A percentile compares a stretch with the other conserved stretches of the same genome.
These are phyloP conservation scores for Tubosaeta sp. DNA, from an alignment of 768 basidiomycete species.

Conservation along the genomic window DNA sequence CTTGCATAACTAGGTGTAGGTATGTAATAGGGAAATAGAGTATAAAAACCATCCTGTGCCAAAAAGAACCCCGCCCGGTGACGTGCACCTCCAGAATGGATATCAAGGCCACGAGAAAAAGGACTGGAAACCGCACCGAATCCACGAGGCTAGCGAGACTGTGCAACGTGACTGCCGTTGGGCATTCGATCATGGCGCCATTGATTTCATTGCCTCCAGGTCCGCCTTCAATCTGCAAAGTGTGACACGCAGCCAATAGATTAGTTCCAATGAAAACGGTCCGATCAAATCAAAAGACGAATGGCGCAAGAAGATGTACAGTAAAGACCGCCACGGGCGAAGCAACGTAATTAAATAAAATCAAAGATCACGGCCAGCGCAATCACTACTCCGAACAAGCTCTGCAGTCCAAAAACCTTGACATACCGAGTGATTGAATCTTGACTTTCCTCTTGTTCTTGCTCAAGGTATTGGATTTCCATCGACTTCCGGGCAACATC, in stretches of 20 bases:
- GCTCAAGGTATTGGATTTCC: slow-evolving; percentile 78
- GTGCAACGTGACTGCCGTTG: slow-evolving; percentile 7
- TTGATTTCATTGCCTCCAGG: slow-evolving; percentile 44
- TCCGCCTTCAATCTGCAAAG: slow-evolving; percentile 65
- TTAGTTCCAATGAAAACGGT: slow-evolving; percentile 21
- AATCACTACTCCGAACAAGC: slow-evolving; percentile 47
- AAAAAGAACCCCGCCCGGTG: neutral
- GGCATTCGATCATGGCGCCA: slow-evolving; percentile 24
- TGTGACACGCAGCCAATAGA: slow-evolving; percentile 35
- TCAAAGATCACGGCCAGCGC: slow-evolving; percentile 55
- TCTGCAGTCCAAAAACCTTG: slow-evolving; percentile 54
- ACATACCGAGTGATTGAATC: slow-evolving; percentile 80
- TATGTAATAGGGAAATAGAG: slow-evolving; percentile 25
- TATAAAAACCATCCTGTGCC: slow-evolving; percentile 21
- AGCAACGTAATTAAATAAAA: slow-evolving; percentile 38
- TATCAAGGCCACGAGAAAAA: slow-evolving; percentile 23
- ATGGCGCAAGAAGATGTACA: slow-evolving; percentile 17
- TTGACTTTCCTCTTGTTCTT: slow-evolving; percentile 72
- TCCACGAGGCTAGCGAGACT: slow-evolving; percentile 31
- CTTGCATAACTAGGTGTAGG: slow-evolving; percentile 23
- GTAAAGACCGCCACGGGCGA: slow-evolving; percentile 8
- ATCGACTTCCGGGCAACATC: slow-evolving; percentile 67
- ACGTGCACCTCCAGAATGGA: slow-evolving; percentile 7
- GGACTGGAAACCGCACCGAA: slow-evolving; percentile 27
- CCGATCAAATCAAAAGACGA: slow-evolving; percentile 12